Evolutionary conservation across 2,329 filamentous ascomycete genomes (phyloP).

Genomic region (Colletotrichum tamarilloi): DNA sequence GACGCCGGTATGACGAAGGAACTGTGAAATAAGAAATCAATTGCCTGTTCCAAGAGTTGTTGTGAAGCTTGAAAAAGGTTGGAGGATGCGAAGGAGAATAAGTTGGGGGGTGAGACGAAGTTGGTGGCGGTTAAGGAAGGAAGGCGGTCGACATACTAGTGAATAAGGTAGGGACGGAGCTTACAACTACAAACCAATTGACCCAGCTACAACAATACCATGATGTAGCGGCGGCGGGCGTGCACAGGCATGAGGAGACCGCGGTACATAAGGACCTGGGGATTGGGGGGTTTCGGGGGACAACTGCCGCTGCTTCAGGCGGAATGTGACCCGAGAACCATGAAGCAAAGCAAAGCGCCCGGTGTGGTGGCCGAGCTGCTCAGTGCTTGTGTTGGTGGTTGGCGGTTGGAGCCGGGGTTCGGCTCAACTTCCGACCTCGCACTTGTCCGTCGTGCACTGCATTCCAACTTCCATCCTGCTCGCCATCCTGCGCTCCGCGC

Average conservation of each 20-base stretch:
- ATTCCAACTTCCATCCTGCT: not conserved
- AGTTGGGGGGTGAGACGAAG: not conserved
- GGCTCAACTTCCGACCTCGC: slow-evolving; percentile 9
- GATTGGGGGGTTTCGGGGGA: not conserved
- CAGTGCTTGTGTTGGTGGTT: not conserved
- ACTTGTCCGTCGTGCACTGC: not conserved
- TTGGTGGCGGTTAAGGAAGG: slow-evolving; percentile 2
- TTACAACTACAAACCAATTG: slow-evolving; percentile 6
- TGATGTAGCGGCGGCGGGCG: slow-evolving; percentile 4
- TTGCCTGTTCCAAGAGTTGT: not conserved
- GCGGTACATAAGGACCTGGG: slow-evolving; percentile 30
- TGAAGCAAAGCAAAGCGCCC: not conserved
- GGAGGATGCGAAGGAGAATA: not conserved
- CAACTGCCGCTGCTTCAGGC: slow-evolving; percentile 6
- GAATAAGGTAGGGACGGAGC: not conserved
- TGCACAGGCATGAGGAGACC: slow-evolving; percentile 8
- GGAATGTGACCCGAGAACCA: slow-evolving; percentile 27
- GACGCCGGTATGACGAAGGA: slow-evolving; percentile 26
- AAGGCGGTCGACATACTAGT: not conserved
- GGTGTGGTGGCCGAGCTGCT: slow-evolving; percentile 8
- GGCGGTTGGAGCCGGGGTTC: not conserved
- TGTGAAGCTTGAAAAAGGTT: not conserved
- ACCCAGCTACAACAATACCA: slow-evolving; percentile 15
- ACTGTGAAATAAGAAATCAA: not conserved
- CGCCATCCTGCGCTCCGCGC: not conserved